A percentile compares a stretch with the other conserved stretches of the same genome.
These are phyloP conservation scores for Metschnikowia amazonensis DNA, from an alignment of 805 yeast species.

Conservation along the genomic window DNA sequence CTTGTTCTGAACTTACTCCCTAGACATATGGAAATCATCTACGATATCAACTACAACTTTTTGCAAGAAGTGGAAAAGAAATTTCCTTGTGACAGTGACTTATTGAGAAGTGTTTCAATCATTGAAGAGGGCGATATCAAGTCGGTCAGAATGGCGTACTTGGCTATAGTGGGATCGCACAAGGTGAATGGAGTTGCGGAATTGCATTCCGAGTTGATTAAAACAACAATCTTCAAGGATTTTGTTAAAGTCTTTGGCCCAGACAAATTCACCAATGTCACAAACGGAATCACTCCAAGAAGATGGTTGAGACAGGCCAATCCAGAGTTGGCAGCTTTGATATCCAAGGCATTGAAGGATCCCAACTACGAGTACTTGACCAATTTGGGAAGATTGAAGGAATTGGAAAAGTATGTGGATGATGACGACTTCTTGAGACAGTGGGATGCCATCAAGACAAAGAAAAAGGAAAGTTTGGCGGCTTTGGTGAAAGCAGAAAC, in stretches of 20 bases:
- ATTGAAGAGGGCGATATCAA: conserved; percentile 80
- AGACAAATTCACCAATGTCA: conserved; percentile 84
- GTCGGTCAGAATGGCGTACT: conserved; percentile 86
- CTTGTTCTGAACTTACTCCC: conserved; percentile 76
- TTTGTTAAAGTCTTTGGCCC: conserved; percentile 79
- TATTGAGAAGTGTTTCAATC: conserved; percentile 70
- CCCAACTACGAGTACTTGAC: conserved; percentile 61
- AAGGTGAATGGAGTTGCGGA: conserved; percentile 96
- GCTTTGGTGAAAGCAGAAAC: conserved; percentile 60
- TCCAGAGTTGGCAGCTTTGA: conserved; percentile 72
- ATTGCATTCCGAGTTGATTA: conserved; percentile 85
- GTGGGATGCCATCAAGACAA: conserved; percentile 70
- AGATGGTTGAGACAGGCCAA: conserved; percentile 95
- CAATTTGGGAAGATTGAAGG: conserved; percentile 63
- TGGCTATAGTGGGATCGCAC: conserved; percentile 90
- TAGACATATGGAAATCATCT: conserved; percentile 86
- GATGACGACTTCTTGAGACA: conserved; percentile 61
- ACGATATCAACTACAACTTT: conserved; percentile 77
- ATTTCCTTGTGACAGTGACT: conserved; percentile 71
- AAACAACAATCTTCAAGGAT: conserved; percentile 85
- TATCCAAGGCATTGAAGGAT: conserved; percentile 66
- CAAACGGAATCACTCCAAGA: conserved; percentile 94
- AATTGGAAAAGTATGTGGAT: conserved; percentile 60
- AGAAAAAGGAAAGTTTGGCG: conserved; percentile 68
- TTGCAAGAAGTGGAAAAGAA: conserved; percentile 67